Evolutionary conservation across 129 eudicot genomes (phyloP).

Genomic region (Silybum marianum): DNA sequence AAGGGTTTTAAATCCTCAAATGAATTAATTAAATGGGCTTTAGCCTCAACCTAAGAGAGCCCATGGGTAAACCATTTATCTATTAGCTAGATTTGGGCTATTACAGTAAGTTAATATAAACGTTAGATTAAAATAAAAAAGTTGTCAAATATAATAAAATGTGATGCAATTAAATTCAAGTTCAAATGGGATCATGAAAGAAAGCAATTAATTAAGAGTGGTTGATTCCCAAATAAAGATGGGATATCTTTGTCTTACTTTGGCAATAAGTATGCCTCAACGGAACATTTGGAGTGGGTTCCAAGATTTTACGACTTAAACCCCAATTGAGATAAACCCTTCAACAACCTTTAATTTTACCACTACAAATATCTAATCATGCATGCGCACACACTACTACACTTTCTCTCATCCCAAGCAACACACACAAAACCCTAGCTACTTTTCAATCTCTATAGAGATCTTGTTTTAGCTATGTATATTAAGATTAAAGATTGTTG

Average conservation of each 20-base stretch:
- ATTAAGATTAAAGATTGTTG: too few species aligned
- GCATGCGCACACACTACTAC: neutral
- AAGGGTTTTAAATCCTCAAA: too few species aligned
- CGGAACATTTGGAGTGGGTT: slow-evolving; percentile 51
- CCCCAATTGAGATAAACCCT: slow-evolving; percentile 44
- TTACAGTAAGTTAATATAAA: too few species aligned
- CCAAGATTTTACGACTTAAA: slow-evolving; percentile 11
- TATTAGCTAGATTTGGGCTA: too few species aligned
- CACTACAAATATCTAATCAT: neutral
- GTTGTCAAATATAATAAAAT: neutral
- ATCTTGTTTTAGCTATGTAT: too few species aligned
- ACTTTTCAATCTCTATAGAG: too few species aligned
- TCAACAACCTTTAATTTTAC: slow-evolving; percentile 33
- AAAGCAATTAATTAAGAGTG: neutral
- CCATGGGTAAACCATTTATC: too few species aligned
- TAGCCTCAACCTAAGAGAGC: too few species aligned
- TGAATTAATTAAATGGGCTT: too few species aligned
- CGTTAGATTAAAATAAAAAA: neutral
- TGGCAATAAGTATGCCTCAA: slow-evolving; percentile 63
- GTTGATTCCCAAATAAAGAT: slow-evolving; percentile 17
- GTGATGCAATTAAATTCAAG: neutral
- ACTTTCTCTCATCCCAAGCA: too few species aligned
- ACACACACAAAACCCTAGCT: too few species aligned
- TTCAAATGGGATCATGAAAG: neutral
- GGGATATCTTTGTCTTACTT: slow-evolving; percentile 58